Conservation (phyloP, 768 basidiomycete genomes). For the Mycena pura region DNA sequence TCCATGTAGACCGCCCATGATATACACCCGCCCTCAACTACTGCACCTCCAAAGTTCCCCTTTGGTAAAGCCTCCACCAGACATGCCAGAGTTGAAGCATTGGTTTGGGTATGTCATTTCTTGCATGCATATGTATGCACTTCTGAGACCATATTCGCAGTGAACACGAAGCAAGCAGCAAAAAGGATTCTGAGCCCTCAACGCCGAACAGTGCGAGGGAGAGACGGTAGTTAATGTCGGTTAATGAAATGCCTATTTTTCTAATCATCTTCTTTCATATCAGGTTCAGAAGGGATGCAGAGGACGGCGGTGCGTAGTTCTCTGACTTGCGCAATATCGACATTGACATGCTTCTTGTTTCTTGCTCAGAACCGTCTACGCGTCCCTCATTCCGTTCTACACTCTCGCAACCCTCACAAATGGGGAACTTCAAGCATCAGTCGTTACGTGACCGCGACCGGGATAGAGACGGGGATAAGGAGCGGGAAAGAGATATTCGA, state of each 20-base stretch:
- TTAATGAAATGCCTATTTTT: constrained; percentile 13
- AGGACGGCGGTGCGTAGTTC: constrained; percentile 66
- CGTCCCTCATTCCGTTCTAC: constrained; percentile 76
- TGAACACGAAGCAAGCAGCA: constrained; percentile 71
- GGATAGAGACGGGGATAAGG: constrained; percentile 58
- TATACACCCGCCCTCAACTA: constrained; percentile 75
- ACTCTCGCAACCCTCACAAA: constrained; percentile 84
- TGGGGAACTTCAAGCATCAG: constrained; percentile 93
- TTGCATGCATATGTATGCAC: constrained; percentile 14
- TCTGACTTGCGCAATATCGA: constrained; percentile 3
- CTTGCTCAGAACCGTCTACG: constrained; percentile 51
- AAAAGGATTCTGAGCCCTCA: constrained; percentile 74
- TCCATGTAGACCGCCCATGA: constrained; percentile 51
- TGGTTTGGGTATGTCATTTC: constrained; percentile 83
- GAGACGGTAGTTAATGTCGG: constrained; percentile 57
- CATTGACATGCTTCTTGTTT: background rate
- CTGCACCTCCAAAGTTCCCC: constrained; percentile 77
- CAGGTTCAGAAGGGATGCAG: constrained; percentile 79
- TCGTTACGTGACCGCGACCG: constrained; percentile 74
- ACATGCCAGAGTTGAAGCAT: constrained; percentile 83
- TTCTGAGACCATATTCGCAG: constrained; percentile 40
- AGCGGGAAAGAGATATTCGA: constrained; percentile 64
- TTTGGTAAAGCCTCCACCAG: constrained; percentile 69
- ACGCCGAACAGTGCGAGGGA: constrained; percentile 64
- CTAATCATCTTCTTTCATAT: constrained; percentile 24